Base-by-base conservation (phyloP, 2,329 filamentous ascomycete species). In the Seiridium cupressi region DNA sequence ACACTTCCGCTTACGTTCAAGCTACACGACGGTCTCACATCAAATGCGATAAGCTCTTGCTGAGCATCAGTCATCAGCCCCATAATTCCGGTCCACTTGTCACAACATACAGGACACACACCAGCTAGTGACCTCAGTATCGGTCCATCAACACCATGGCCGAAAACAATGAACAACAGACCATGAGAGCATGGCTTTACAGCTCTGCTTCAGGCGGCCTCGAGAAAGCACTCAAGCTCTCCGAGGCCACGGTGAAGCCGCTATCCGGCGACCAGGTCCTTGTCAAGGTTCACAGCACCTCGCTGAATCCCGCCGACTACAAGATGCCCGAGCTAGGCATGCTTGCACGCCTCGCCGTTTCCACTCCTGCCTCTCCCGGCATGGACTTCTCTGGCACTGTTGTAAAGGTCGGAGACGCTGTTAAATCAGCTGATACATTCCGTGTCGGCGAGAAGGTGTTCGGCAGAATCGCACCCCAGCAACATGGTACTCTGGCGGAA, bases 381-480 rank as follows among this genome's bases (percentile, higher is more conserved):
- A 75, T 79, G 65, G 84, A 87, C 66, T 81, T 83, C 63, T 74
- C 76, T 63, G 85, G 84, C 32, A 74, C 68, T 18, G 78, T 86
- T 3, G 55, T 11, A 11, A 13, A 35, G 46, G 46, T 51, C 18
- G 55, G 55, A 2, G 54, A 47, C 26, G 35, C 6, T 5, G 75
- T 78, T 38, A 68, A 69, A 31, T 11, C 54, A 9, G 54, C 42
- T 26, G 57, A 54, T 36, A 31, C 36, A 1, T 59, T 53, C 57
- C 36, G 40, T 10, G 49, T 59, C 10, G 57, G 57, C 18, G 57
- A 59, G 38, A 54, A 51, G 13, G 57, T 59, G 5, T 59, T 53
- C 38, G 57, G 57, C 10, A 44, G 34, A n/a, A 11, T 59, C 2
- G 48, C 7, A 4, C 26, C 48, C 9, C 18, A 44, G 47, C 47